Evolutionary conservation across 805 yeast genomes (phyloP), one percentile per base, ranked within the genome.

Genomic region (Barnettozyma californica): DNA sequence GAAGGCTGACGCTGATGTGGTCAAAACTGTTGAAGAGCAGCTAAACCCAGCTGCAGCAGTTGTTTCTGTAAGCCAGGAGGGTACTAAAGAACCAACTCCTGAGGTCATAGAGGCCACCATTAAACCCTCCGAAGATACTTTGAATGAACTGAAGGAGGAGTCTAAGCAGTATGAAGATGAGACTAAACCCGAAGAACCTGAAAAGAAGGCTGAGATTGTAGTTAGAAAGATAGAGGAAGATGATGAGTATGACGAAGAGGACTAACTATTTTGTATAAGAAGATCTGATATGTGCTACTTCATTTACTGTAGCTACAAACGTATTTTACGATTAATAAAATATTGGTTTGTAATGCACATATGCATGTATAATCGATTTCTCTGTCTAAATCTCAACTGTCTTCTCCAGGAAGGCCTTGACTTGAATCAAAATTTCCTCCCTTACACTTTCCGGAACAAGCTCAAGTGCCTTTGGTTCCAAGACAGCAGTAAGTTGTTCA

Each of bases 381-480:
- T 26, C 13, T 11, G 21, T 10, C 26, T 40, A 47, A 9, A 47
- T 25, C 5, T 68, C 71, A 2, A 77, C 74, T 13, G 74, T 68
- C 16, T 68, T 68, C 44, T 83, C 81, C 45, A 85, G 69, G 54
- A 84, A 84, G 21, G 68, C 74, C 62, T 73, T 74, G 39, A 89
- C 80, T 62, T 77, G 77, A 26, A 69, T 68, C 53, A 87, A 63
- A 7, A 83, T 71, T 29, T 80, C 86, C 6, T 75, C 69, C 59
- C 78, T 83, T 11, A 89, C 83, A 5, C 71, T 69, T 9, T 75
- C 79, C 1, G 95, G 89, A 1, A 89, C 89, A 76, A 81, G 68
- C 1, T 68, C 77, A 59, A 31, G 67, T 0, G 95, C 96, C 57
- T 74, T 71, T 8, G 86, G 84, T 56, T 81, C 85, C 11, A 88